Evolutionary conservation across 495 filamentous ascomycete genomes (phyloP).

Genomic region (Halenospora varia): DNA sequence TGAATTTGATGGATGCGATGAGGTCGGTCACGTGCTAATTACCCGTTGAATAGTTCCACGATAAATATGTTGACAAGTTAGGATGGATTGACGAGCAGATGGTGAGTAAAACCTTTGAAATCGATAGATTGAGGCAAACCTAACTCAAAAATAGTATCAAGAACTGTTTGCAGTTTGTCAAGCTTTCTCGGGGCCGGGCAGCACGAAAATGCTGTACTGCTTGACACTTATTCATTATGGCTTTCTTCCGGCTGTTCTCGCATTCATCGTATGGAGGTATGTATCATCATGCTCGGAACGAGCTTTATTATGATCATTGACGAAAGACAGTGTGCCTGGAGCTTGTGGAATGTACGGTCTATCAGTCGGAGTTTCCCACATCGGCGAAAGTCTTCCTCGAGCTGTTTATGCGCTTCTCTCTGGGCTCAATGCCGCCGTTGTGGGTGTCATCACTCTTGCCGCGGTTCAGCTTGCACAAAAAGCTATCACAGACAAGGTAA

Average conservation of each 20-base stretch:
- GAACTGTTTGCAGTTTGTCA: slow-evolving; percentile 80
- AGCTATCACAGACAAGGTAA: slow-evolving; percentile 69
- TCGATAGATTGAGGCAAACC: too few relatives aligned
- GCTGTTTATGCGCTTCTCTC: slow-evolving; percentile 73
- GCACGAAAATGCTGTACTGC: slow-evolving; percentile 78
- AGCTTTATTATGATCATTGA: not conserved
- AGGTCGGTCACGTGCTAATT: not conserved
- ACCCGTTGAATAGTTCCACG: slow-evolving; percentile 41
- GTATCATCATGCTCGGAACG: not conserved
- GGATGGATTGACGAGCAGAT: slow-evolving; percentile 76
- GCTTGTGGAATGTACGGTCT: slow-evolving; percentile 75
- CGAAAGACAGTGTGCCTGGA: slow-evolving; percentile 55
- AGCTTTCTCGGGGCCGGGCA: slow-evolving; percentile 69
- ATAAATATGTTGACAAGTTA: slow-evolving; percentile 59
- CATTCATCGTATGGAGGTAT: slow-evolving; percentile 68
- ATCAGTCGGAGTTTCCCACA: slow-evolving; percentile 60
- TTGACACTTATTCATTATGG: slow-evolving; percentile 66
- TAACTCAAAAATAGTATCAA: slow-evolving; percentile 56
- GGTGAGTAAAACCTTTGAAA: slow-evolving; percentile 31
- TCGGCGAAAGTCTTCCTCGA: slow-evolving; percentile 55
- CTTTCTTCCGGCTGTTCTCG: slow-evolving; percentile 55
- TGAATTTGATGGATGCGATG: not conserved
- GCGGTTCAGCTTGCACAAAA: slow-evolving; percentile 71
- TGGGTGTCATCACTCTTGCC: slow-evolving; percentile 76
- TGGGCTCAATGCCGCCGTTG: slow-evolving; percentile 73